Conservation (phyloP, 495 filamentous ascomycete genomes). For the Hypoxylon perforatum region DNA sequence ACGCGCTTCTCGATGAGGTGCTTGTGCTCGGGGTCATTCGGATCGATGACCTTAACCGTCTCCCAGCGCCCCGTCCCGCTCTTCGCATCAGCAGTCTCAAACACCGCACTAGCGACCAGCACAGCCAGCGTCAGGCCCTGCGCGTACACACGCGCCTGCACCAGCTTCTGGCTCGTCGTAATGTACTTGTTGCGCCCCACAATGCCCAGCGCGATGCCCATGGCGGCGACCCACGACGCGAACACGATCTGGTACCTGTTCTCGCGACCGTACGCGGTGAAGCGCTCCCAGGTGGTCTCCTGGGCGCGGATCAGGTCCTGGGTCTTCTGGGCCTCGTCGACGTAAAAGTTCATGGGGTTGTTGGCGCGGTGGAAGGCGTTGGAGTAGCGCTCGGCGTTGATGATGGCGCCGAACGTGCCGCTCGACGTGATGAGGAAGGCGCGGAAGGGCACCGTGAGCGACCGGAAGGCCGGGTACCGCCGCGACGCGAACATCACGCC, state of each 20-base stretch:
- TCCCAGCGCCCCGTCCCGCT: slow-evolving; percentile 80
- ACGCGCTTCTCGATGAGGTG: slow-evolving; percentile 76
- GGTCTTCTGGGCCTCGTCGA: slow-evolving; percentile 65
- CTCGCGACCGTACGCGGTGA: slow-evolving; percentile 71
- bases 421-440: slow-evolving; percentile 87
- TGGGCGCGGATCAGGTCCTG: slow-evolving; percentile 58
- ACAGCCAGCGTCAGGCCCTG: slow-evolving; percentile 93
- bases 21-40: slow-evolving; percentile 76
- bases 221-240: slow-evolving; percentile 82
- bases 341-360: slow-evolving; percentile 73
- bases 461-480: slow-evolving; percentile 77
- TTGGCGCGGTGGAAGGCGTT: slow-evolving; percentile 76
- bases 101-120: slow-evolving; percentile 83
- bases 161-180: slow-evolving; percentile 84
- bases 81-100: slow-evolving; percentile 87
- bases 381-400: slow-evolving; percentile 83
- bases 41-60: slow-evolving; percentile 77
- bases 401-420: slow-evolving; percentile 86
- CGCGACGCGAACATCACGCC: slow-evolving; percentile 70
- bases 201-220: slow-evolving; percentile 78
- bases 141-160: slow-evolving; percentile 98
- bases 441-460: slow-evolving; percentile 87
- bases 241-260: slow-evolving; percentile 93
- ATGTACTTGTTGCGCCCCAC: slow-evolving; percentile 85
- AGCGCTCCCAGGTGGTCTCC: slow-evolving; percentile 58